These are phyloP conservation scores for Gracilariopsis chorda DNA, from an alignment of 23 red algal genomes.

Conservation along the genomic window DNA sequence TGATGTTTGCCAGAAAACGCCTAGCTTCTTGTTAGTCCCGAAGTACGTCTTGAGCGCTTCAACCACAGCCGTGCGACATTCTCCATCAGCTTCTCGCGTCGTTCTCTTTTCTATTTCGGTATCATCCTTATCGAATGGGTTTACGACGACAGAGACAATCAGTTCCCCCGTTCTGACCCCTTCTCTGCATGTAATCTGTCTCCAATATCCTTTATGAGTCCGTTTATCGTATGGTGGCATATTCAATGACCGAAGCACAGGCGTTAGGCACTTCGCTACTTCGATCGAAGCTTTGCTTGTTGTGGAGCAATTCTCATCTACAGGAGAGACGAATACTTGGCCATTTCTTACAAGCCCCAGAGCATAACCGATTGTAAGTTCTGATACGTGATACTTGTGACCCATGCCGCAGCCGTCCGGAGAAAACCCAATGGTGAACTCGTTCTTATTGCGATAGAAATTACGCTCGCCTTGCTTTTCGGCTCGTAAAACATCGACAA, in stretches of 20 bases:
- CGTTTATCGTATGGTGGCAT: constrained; percentile 66
- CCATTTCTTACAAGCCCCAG: constrained; percentile 76
- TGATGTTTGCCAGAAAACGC: constrained; percentile 57
- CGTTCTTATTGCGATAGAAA: constrained; percentile 94
- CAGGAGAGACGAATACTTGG: constrained; percentile 46
- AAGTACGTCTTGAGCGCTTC: constrained; percentile 19
- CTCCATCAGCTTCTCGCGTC: constrained; percentile 17
- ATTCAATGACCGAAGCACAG: constrained; percentile 9
- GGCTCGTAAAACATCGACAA: constrained; percentile 14
- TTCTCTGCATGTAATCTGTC: constrained; percentile 63
- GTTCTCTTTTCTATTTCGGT: neutral
- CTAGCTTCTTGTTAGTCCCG: constrained; percentile 1
- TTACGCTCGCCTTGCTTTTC: neutral
- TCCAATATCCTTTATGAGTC: constrained; percentile 73
- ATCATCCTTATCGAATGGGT: constrained; percentile 19
- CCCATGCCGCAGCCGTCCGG: constrained; percentile 18
- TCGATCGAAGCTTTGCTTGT: constrained; percentile 49
- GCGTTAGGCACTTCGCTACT: constrained; percentile 55
- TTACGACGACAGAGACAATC: constrained; percentile 62
- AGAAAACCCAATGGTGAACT: constrained; percentile 82
- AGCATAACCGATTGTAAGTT: constrained; percentile 66
- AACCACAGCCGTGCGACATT: constrained; percentile 7
- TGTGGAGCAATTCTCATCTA: constrained; percentile 55
- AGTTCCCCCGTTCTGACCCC: constrained; percentile 48
- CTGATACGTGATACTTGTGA: constrained; percentile 24